Conservation (phyloP, 116 monocot genomes). For the Thalassia testudinum region DNA sequence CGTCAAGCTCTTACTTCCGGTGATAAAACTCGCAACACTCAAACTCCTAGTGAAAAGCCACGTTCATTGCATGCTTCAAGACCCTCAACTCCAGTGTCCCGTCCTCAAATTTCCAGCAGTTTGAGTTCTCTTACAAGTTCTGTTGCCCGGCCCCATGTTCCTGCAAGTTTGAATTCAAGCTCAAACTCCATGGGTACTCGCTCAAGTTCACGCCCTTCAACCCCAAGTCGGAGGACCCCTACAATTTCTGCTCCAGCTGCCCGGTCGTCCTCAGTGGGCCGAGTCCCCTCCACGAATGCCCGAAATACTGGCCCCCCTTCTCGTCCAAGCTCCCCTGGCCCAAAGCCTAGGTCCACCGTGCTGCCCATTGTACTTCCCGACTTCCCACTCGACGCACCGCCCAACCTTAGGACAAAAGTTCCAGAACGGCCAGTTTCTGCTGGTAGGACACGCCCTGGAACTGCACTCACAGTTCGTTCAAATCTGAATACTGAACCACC, state of each 20-base stretch:
- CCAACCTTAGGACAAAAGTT: conserved; percentile 58
- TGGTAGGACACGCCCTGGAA: conserved; percentile 42
- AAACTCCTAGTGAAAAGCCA: too few species aligned
- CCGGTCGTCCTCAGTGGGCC: conserved; percentile 42
- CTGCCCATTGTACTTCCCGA: conserved; percentile 38
- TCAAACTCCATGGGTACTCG: conserved; percentile 13
- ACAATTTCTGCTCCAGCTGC: conserved; percentile 1
- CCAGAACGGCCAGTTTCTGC: conserved; percentile 64
- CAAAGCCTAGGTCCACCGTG: conserved; percentile 22
- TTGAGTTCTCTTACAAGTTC: conserved; percentile 33
- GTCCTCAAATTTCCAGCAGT: conserved; percentile 16
- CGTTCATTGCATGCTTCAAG: conserved; percentile 16
- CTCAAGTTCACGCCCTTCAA: conserved; percentile 30
- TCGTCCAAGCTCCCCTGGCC: conserved; percentile 41
- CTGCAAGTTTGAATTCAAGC: conserved; percentile 14
- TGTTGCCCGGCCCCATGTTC: conserved; percentile 11
- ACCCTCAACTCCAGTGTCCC: conserved; percentile 64
- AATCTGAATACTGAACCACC: conserved; percentile 19
- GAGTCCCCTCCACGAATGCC: conserved; percentile 6
- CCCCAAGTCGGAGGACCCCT: conserved; percentile 35
- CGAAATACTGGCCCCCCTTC: conserved; percentile 8
- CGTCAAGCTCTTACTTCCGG: conserved; percentile 12
- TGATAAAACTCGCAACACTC: conserved; percentile 15
- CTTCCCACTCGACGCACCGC: conserved; percentile 54
- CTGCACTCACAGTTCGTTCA: conserved; percentile 5